These are phyloP conservation scores for Mortierella sp. DNA, from an alignment of 371 early-diverging fungal species.

Conservation along the genomic window DNA sequence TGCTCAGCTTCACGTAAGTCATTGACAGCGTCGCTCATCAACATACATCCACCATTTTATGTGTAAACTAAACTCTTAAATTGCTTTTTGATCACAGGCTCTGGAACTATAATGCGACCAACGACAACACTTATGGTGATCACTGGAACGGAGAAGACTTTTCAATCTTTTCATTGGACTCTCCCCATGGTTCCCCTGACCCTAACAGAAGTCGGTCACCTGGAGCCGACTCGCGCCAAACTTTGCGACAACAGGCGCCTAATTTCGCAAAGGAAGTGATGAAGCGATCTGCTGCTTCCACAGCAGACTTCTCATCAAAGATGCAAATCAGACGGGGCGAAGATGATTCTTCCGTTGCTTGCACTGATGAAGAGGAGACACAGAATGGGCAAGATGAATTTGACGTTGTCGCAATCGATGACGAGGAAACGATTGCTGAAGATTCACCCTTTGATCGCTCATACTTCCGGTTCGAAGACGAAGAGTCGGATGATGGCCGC, in stretches of 20 bases:
- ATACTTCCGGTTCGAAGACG: conserved; percentile 34
- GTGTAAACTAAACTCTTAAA: background rate
- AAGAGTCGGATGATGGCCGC: conserved; percentile 54
- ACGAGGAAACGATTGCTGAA: conserved; percentile 11
- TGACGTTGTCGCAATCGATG: background rate
- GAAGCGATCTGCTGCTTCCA: conserved; percentile 32
- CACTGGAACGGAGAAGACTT: conserved; percentile 95
- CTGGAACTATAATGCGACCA: conserved; percentile 88
- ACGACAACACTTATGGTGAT: conserved; percentile 84
- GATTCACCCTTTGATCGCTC: conserved; percentile 49
- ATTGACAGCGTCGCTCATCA: background rate
- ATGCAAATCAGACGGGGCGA: conserved; percentile 27
- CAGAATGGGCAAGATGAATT: background rate
- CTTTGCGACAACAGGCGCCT: conserved; percentile 44
- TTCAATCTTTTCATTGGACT: conserved; percentile 74
- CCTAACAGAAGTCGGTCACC: background rate
- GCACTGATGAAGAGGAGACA: conserved; percentile 14
- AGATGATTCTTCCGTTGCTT: conserved; percentile 1
- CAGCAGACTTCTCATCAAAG: conserved; percentile 24
- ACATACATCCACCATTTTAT: background rate
- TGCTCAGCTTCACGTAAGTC: conserved; percentile 80
- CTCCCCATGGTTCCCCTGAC: conserved; percentile 31
- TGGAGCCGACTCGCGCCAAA: conserved; percentile 9
- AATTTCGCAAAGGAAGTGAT: conserved; percentile 47
- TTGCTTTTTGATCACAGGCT: conserved; percentile 59